A percentile compares a stretch with the other conserved stretches of the same genome.
phyloP scores from a whole-genome alignment of 2,329 filamentous ascomycete genomes.

The Pleoardoris graminearum region DNA sequence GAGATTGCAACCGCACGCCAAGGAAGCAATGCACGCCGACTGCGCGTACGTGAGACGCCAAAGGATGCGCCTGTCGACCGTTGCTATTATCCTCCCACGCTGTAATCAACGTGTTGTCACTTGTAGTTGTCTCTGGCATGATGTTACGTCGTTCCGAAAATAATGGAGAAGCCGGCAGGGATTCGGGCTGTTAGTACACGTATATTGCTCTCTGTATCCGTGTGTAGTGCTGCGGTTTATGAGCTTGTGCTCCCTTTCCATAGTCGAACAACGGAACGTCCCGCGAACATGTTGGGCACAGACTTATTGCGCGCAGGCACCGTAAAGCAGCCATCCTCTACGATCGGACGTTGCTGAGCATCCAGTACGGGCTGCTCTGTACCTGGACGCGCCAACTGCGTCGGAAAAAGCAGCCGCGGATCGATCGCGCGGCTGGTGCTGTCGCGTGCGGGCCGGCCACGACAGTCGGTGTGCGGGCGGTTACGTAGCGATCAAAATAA shows the following conservation, averaged over 20 bases:
- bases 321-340: neutral
- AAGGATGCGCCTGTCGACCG: no score
- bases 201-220: conserved; percentile 15
- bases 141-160: no score
- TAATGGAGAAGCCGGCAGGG: conserved; percentile 18
- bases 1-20: no score
- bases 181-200: conserved; percentile 20
- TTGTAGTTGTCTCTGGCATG: no score
- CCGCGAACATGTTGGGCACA: neutral
- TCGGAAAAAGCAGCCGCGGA: conserved; percentile 1
- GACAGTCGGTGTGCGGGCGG: neutral
- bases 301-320: neutral
- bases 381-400: neutral
- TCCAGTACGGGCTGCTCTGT: neutral
- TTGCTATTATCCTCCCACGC: no score
- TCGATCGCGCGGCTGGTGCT: neutral
- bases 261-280: neutral
- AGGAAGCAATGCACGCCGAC: neutral
- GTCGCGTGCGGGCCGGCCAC: neutral
- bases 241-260: conserved; percentile 1
- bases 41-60: neutral
- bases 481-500: conserved; percentile 9
- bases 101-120: no score
- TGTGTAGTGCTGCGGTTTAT: conserved; percentile 19
- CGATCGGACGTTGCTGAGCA: neutral